phyloP scores from a whole-genome alignment of 192 early-diverging fungal species.

The Diversispora eburnea region DNA sequence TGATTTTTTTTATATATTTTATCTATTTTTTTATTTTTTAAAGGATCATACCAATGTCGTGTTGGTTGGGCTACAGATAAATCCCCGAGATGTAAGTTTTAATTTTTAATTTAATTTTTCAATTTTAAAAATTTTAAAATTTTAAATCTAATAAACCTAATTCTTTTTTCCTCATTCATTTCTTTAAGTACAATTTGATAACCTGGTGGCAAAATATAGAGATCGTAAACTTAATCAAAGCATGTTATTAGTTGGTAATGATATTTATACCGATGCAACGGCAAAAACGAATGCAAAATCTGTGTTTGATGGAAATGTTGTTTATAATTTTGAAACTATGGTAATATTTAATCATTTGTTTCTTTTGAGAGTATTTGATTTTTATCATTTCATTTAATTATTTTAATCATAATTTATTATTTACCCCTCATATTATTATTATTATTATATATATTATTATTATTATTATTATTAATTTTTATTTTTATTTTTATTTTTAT shows the following conservation, averaged over 20 bases:
- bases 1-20: neutral
- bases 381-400: neutral
- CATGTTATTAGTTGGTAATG: slow-evolving; percentile 60
- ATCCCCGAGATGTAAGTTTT: slow-evolving; percentile 52
- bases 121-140: neutral
- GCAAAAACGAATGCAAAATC: slow-evolving; percentile 52
- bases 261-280: slow-evolving; percentile 56
- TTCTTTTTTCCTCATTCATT: neutral
- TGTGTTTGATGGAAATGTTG: slow-evolving; percentile 62
- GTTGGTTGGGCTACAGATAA: slow-evolving; percentile 78
- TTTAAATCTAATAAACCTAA: too few relatives aligned
- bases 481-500: too few relatives aligned
- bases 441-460: neutral
- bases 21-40: neutral
- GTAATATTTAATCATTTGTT: slow-evolving; percentile 45
- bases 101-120: slow-evolving; percentile 10
- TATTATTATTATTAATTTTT: too few relatives aligned
- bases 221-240: slow-evolving; percentile 50
- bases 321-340: slow-evolving; percentile 73
- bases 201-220: slow-evolving; percentile 60
- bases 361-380: neutral
- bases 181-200: slow-evolving; percentile 66
- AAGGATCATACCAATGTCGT: slow-evolving; percentile 70
- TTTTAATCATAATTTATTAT: neutral
- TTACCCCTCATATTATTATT: neutral